Percentiles rank a stretch among this genome's conserved stretches.
These are phyloP conservation scores for Penicillium steckii DNA, from an alignment of 495 filamentous ascomycete species.

Conservation along the genomic window DNA sequence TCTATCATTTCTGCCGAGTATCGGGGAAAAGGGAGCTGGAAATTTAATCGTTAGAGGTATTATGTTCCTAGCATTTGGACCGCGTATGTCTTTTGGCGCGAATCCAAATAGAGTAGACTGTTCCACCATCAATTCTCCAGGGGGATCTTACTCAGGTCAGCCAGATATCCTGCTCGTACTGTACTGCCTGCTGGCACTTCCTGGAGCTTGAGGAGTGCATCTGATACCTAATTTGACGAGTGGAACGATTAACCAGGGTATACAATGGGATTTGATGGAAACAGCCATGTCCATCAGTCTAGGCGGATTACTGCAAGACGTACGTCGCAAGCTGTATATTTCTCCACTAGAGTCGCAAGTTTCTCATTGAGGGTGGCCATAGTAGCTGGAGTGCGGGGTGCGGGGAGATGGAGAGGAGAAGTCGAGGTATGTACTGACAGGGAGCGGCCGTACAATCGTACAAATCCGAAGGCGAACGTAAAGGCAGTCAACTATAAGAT, in stretches of 20 bases:
- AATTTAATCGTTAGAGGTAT: neutral
- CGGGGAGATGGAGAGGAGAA: neutral
- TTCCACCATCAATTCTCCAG: too few relatives aligned
- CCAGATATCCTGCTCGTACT: slow-evolving; percentile 55
- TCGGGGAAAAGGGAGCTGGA: slow-evolving; percentile 34
- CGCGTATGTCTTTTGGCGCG: too few relatives aligned
- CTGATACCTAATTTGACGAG: slow-evolving; percentile 49
- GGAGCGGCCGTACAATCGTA: too few relatives aligned
- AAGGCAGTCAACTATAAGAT: too few relatives aligned
- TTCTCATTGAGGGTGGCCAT: slow-evolving; percentile 35
- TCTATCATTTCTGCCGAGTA: slow-evolving; percentile 29
- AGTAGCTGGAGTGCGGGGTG: slow-evolving; percentile 16
- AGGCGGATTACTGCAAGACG: too few relatives aligned
- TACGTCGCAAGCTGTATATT: slow-evolving; percentile 53
- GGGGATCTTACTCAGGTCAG: slow-evolving; percentile 52
- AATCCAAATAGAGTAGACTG: too few relatives aligned
- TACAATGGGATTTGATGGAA: neutral
- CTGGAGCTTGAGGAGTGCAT: slow-evolving; percentile 61
- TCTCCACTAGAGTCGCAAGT: slow-evolving; percentile 30
- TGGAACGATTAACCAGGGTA: neutral
- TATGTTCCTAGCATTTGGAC: neutral
- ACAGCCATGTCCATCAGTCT: too few relatives aligned
- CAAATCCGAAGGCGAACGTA: too few relatives aligned
- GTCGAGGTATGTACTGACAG: neutral
- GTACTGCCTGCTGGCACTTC: slow-evolving; percentile 36